phyloP scores from a whole-genome alignment of 495 filamentous ascomycete genomes.

The Podospora bellae-mahoneyi region DNA sequence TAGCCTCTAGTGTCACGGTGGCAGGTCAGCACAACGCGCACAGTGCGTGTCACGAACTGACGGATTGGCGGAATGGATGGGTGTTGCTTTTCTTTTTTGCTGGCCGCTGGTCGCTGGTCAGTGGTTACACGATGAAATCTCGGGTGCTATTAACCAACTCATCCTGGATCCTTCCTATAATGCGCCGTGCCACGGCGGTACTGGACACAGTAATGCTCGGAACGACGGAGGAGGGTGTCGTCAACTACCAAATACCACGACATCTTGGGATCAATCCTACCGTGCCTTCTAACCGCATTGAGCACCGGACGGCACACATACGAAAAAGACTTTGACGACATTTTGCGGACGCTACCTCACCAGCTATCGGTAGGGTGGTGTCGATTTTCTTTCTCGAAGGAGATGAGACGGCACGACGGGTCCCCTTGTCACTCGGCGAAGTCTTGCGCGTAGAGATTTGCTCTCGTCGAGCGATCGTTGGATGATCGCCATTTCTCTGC shows the following conservation, averaged over 20 bases:
- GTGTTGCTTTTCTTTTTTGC: conserved; percentile 6
- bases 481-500: conserved; percentile 9
- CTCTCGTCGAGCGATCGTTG: conserved; percentile 6
- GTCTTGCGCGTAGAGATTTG: not conserved
- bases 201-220: conserved; percentile 4
- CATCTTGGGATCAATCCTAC: conserved; percentile 15
- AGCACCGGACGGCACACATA: conserved; percentile 10
- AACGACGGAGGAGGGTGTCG: conserved; percentile 4
- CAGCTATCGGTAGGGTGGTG: not conserved
- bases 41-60: conserved; percentile 1
- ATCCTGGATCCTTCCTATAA: not conserved
- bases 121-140: conserved; percentile 13
- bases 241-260: conserved; percentile 1
- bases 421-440: not conserved
- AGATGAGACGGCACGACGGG: conserved; percentile 3
- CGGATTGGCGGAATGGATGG: not conserved
- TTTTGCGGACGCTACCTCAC: not conserved
- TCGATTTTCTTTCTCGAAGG: conserved; percentile 4
- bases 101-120: not conserved
- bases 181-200: not conserved
- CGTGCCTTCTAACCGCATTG: conserved; percentile 14
- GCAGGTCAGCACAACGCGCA: not conserved
- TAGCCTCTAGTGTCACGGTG: not conserved
- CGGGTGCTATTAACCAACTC: conserved; percentile 17
- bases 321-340: conserved; percentile 18